Evolutionary conservation across 352 stramenopile species (phyloP).

Genomic region (Pythium sukuiense): DNA sequence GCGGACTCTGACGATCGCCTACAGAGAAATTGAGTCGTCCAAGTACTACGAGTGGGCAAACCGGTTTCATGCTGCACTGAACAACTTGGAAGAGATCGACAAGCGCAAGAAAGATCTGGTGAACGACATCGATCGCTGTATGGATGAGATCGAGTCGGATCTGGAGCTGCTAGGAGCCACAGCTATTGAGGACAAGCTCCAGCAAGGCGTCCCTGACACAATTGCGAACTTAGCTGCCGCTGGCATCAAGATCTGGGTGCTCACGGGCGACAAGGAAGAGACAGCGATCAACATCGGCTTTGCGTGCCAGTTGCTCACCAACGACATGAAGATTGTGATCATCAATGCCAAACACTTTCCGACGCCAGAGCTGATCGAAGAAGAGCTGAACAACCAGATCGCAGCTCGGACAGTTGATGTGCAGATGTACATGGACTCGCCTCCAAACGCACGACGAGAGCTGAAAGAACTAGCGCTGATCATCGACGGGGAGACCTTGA

Average conservation of each 20-base stretch:
- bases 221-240: slow-evolving; percentile 83
- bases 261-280: slow-evolving; percentile 94
- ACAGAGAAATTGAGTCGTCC: slow-evolving; percentile 51
- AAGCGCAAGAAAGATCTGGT: slow-evolving; percentile 74
- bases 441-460: slow-evolving; percentile 37
- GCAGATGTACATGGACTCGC: slow-evolving; percentile 45
- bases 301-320: slow-evolving; percentile 85
- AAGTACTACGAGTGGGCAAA: slow-evolving; percentile 59
- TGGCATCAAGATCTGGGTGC: slow-evolving; percentile 93
- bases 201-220: slow-evolving; percentile 87
- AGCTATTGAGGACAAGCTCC: slow-evolving; percentile 94
- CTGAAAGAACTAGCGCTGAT: slow-evolving; percentile 70
- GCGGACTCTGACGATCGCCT: slow-evolving; percentile 83
- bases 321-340: slow-evolving; percentile 73
- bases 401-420: slow-evolving; percentile 43
- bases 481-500: slow-evolving; percentile 78
- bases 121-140: slow-evolving; percentile 75
- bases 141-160: slow-evolving; percentile 83
- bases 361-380: slow-evolving; percentile 48
- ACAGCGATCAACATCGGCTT: slow-evolving; percentile 96
- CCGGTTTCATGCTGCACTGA: slow-evolving; percentile 68
- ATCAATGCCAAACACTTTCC: slow-evolving; percentile 61
- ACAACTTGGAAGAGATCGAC: slow-evolving; percentile 73
- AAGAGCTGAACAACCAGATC: slow-evolving; percentile 52
- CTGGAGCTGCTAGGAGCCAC: slow-evolving; percentile 88